A percentile compares a stretch with the other conserved stretches of the same genome.
phyloP scores from a whole-genome alignment of 202 grass and related monocot species.

The Setaria italica region DNA sequence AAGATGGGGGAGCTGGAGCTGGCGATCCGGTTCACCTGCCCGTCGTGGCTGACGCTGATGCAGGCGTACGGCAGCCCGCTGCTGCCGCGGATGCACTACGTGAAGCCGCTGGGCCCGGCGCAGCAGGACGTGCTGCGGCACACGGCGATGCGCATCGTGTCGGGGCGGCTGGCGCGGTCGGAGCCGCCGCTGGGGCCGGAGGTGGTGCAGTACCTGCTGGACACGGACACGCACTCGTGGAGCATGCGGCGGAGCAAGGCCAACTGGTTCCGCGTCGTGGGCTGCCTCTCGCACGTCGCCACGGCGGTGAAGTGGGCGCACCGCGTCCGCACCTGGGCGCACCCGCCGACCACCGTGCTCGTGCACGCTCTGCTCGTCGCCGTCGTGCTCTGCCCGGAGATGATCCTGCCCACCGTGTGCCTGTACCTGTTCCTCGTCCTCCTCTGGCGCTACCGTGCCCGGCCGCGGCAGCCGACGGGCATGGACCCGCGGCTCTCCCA shows the following conservation, averaged over 20 bases:
- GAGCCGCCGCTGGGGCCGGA: slow-evolving; percentile 96
- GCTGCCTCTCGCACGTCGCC: slow-evolving; percentile 72
- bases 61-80: slow-evolving; percentile 84
- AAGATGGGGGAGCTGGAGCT: slow-evolving; percentile 99
- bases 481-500: slow-evolving; percentile 93
- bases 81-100: slow-evolving; percentile 97
- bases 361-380: slow-evolving; percentile 82
- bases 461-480: slow-evolving; percentile 64
- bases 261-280: slow-evolving; percentile 92
- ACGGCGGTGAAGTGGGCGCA: slow-evolving; percentile 63
- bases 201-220: slow-evolving; percentile 92
- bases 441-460: slow-evolving; percentile 79
- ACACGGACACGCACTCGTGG: slow-evolving; percentile 91
- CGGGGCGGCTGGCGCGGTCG: slow-evolving; percentile 74
- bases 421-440: slow-evolving; percentile 86
- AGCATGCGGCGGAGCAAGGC: slow-evolving; percentile 93
- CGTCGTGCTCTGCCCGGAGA: slow-evolving; percentile 86
- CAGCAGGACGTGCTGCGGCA: slow-evolving; percentile 97
- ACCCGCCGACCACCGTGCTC: slow-evolving; percentile 77
- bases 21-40: slow-evolving; percentile 88
- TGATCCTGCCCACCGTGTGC: slow-evolving; percentile 79
- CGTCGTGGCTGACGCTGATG: slow-evolving; percentile 87
- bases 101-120: slow-evolving; percentile 71
- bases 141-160: slow-evolving; percentile 95
- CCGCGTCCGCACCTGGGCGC: slow-evolving; percentile 73